A percentile compares a stretch with the other conserved stretches of the same genome.
Conservation (phyloP, 1,284 basidiomycete genomes). For the Hemileia vastatrix region DNA sequence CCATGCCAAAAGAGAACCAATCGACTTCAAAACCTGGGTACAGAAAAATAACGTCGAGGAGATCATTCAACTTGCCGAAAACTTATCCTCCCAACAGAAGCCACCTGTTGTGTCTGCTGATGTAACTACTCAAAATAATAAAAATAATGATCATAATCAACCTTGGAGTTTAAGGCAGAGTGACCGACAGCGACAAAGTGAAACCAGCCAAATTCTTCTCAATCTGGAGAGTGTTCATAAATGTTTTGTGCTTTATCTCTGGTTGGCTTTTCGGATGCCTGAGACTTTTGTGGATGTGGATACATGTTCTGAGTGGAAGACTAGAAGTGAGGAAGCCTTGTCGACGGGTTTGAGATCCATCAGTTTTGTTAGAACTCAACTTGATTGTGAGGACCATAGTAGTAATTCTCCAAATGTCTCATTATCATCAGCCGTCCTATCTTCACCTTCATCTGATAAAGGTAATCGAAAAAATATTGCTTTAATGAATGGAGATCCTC, state of each 20-base stretch:
- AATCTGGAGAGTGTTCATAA: slow-evolving; percentile 74
- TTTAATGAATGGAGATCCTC: too few species aligned
- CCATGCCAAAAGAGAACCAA: slow-evolving; percentile 6
- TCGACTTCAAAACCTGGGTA: slow-evolving; percentile 21
- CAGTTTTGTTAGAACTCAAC: too few species aligned
- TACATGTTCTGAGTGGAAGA: neutral
- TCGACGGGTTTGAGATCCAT: slow-evolving; percentile 10
- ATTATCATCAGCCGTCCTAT: too few species aligned
- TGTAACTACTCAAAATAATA: slow-evolving; percentile 11
- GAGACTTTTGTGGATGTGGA: slow-evolving; percentile 53
- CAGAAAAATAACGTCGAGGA: slow-evolving; percentile 20
- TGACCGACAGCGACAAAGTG: neutral
- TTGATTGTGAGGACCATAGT: too few species aligned
- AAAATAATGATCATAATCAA: slow-evolving; percentile 18
- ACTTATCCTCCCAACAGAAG: neutral
- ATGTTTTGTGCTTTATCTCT: slow-evolving; percentile 70
- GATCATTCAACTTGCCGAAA: slow-evolving; percentile 38
- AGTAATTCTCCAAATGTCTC: too few species aligned
- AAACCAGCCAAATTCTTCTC: slow-evolving; percentile 41
- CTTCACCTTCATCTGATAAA: too few species aligned
- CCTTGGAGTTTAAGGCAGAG: slow-evolving; percentile 20
- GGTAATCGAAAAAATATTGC: too few species aligned
- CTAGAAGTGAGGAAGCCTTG: slow-evolving; percentile 3
- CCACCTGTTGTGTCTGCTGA: slow-evolving; percentile 12
- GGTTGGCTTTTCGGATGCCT: slow-evolving; percentile 70